A percentile compares a stretch with the other conserved stretches of the same genome.
phyloP scores from a whole-genome alignment of 345 rosid species.

The Combretum micranthum region DNA sequence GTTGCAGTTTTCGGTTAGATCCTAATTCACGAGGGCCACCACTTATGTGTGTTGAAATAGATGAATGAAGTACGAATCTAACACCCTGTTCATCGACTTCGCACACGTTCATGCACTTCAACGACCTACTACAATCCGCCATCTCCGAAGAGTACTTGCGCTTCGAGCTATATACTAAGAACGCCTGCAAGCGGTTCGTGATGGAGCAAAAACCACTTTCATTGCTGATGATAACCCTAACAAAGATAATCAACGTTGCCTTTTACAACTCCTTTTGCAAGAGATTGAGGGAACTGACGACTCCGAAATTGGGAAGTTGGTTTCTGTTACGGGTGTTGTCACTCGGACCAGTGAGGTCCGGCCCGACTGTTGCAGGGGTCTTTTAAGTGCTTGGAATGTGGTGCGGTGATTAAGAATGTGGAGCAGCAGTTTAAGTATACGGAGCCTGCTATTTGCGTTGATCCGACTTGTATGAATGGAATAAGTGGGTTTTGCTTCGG shows the following conservation, averaged over 20 bases:
- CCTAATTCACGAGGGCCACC: conserved; percentile 37
- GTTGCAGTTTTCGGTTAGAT: conserved; percentile 52
- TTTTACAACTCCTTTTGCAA: conserved; percentile 77
- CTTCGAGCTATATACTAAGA: conserved; percentile 80
- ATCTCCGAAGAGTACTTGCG: conserved; percentile 79
- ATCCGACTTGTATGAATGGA: conserved; percentile 56
- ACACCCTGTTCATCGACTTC: conserved; percentile 84
- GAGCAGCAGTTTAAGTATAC: conserved; percentile 96
- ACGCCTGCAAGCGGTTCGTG: conserved; percentile 86
- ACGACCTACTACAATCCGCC: conserved; percentile 73
- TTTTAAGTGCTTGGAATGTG: conserved; percentile 86
- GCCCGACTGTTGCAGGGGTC: conserved; percentile 92
- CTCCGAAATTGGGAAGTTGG: conserved; percentile 85
- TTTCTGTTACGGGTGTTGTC: conserved; percentile 86
- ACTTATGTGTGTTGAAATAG: conserved; percentile 66
- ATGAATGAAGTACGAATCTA: conserved; percentile 69
- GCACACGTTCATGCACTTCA: conserved; percentile 78
- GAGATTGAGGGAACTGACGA: conserved; percentile 73
- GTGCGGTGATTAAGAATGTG: conserved; percentile 63
- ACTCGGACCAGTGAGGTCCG: conserved; percentile 96
- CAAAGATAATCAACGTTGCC: conserved; percentile 76
- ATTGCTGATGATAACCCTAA: conserved; percentile 72
- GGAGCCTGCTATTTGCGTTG: conserved; percentile 82
- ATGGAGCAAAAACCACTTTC: conserved; percentile 67
- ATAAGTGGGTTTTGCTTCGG: conserved; percentile 78